Evolutionary conservation across 1,284 basidiomycete species (phyloP), one percentile per base, ranked within the genome.

Genomic region (Microbotryum violaceum): DNA sequence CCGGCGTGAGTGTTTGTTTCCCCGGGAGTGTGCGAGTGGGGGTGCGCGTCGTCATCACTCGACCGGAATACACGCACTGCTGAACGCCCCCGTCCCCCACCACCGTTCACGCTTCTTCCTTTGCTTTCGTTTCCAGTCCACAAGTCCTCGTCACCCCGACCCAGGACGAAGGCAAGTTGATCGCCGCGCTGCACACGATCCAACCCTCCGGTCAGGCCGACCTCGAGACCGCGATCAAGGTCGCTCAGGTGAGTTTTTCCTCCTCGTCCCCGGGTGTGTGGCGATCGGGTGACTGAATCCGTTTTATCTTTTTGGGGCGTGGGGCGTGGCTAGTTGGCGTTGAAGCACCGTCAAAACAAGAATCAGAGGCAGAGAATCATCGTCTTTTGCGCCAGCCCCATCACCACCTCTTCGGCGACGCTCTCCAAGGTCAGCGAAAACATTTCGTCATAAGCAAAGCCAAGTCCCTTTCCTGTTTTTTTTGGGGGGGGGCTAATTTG

Each of bases 291-390:
- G 37, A 37, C 12, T 12, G 37, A 16, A 27, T 6, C 6, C 5
- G 10, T 3, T 10, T 37, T 54, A 61, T 42, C 29, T 53, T 25
- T 23, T 49, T 56, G n/a, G n/a, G n/a, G n/a, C n/a, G n/a, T n/a
- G n/a, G n/a, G n/a, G 53, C 56, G 9, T 54, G 42, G 4, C 8
- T 62, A 74, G 74, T 86, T 98, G 52, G 93, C 96, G 0, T 82
- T 99, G 63, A 99, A 98, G 77, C 94, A 99, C 75, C 82, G 96
- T 63, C 91, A 94, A 78, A 97, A 98, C 82, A 98, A 98, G 83
- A 96, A 92, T 73, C 87, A 96, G 57, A 85, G 92, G 31, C 94
- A 98, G 74, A 84, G 94, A 49, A 89, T 97, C 70, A 84, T 98
- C 71, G 88, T 91, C 50, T 97, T 98, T 71, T 85, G 94, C 60